Conservation (phyloP, 2,329 filamentous ascomycete genomes). For the Botrytis elliptica region DNA sequence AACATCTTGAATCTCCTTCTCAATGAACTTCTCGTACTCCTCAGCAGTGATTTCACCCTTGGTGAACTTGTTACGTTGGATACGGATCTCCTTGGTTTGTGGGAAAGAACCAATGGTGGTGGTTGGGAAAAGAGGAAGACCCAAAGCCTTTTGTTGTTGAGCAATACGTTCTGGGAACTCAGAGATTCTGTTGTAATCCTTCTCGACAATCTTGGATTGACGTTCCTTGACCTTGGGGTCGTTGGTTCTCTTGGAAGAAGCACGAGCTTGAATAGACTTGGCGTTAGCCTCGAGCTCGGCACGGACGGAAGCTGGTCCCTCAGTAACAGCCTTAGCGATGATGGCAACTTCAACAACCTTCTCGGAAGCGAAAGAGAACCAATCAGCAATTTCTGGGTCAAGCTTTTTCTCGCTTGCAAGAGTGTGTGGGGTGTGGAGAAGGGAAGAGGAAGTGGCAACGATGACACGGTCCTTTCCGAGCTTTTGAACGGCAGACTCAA, state of each 20-base stretch:
- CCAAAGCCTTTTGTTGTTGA: slow-evolving; percentile 88
- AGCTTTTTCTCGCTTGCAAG: slow-evolving; percentile 99
- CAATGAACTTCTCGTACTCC: slow-evolving; percentile 98
- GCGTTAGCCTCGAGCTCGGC: slow-evolving; percentile 95
- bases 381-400: slow-evolving; percentile 86
- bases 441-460: slow-evolving; percentile 93
- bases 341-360: slow-evolving; percentile 88
- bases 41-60: slow-evolving; percentile 92
- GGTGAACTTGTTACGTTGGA: slow-evolving; percentile 96
- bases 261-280: slow-evolving; percentile 87
- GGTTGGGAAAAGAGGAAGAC: slow-evolving; percentile 94
- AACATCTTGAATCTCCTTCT: slow-evolving; percentile 95
- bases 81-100: slow-evolving; percentile 97
- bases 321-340: slow-evolving; percentile 95
- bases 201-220: slow-evolving; percentile 79
- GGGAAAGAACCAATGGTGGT: slow-evolving; percentile 99
- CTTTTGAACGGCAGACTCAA: slow-evolving; percentile 89
- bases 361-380: slow-evolving; percentile 98
- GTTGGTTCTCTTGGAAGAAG: slow-evolving; percentile 92
- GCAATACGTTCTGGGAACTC: slow-evolving; percentile 81
- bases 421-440: slow-evolving; percentile 97
- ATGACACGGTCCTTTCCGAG: slow-evolving; percentile 97
- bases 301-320: slow-evolving; percentile 82
- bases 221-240: slow-evolving; percentile 96
- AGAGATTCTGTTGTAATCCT: slow-evolving; percentile 91